Evolutionary conservation across 2,329 filamentous ascomycete genomes (phyloP).

Genomic region (Ophiostoma australiae): DNA sequence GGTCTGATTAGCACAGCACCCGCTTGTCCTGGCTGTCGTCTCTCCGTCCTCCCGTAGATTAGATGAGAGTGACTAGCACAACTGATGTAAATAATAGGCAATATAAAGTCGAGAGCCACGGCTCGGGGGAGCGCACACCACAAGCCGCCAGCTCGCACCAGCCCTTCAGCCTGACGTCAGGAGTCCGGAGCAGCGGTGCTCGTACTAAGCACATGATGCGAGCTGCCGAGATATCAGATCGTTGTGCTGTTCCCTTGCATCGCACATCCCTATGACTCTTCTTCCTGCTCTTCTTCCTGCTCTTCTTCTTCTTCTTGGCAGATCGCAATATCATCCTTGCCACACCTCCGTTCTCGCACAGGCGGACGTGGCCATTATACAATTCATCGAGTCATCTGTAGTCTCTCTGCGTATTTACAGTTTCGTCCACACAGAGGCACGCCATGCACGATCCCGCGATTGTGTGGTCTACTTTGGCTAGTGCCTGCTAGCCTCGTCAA

Average conservation of each 20-base stretch:
- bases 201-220: neutral
- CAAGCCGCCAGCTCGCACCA: neutral
- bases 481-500: slow-evolving; percentile 1
- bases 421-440: neutral
- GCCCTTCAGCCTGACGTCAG: neutral
- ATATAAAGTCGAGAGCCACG: neutral
- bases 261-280: neutral
- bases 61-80: too few relatives aligned
- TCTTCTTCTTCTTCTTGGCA: neutral
- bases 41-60: neutral
- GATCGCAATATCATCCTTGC: neutral
- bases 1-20: neutral
- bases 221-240: slow-evolving; percentile 7
- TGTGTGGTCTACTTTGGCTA: neutral
- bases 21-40: neutral
- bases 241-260: neutral
- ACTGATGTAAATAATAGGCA: neutral
- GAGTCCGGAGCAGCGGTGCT: neutral
- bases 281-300: neutral
- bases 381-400: neutral
- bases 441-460: neutral
- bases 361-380: neutral
- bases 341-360: slow-evolving; percentile 8
- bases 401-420: neutral
- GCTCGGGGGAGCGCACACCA: neutral